Percentiles rank a stretch among this genome's conserved stretches.
Evolutionary conservation across 1,139 yeast genomes (phyloP).

Genomic region (Hanseniaspora uvarum): DNA sequence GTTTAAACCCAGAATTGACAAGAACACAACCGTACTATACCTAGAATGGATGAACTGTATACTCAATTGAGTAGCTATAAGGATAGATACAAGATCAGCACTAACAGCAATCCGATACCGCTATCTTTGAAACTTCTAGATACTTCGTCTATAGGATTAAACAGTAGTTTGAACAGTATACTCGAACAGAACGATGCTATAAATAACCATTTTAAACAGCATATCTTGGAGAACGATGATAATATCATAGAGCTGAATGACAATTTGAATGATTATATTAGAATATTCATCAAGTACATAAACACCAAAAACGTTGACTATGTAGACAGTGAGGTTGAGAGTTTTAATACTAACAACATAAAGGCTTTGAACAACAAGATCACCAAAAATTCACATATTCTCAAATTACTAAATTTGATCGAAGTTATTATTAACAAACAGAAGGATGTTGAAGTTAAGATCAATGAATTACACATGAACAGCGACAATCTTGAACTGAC

Average conservation of each 20-base stretch:
- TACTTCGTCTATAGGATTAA: constrained; percentile 13
- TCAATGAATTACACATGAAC: neutral
- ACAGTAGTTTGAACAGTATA: neutral
- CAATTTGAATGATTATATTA: constrained; percentile 1
- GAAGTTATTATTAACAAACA: constrained; percentile 7
- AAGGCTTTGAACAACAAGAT: neutral
- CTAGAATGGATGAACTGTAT: neutral
- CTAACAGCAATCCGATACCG: constrained; percentile 8
- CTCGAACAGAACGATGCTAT: constrained; percentile 5
- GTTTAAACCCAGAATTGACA: neutral
- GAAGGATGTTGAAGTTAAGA: neutral
- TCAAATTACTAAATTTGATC: neutral
- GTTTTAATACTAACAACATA: constrained; percentile 1
- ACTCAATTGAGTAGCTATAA: neutral
- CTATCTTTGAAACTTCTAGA: constrained; percentile 8
- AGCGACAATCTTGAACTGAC: neutral
- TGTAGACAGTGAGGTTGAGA: neutral
- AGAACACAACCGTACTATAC: too few species aligned
- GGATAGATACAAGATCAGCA: neutral
- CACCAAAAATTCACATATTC: neutral
- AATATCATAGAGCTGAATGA: constrained; percentile 6
- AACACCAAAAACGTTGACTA: neutral
- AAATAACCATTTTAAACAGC: constrained; percentile 1
- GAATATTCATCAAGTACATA: neutral
- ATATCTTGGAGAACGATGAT: constrained; percentile 4